Percentiles rank a stretch among this genome's conserved stretches.
These are phyloP conservation scores for Pugionium dolabratum DNA, from an alignment of 345 rosid genomes.

Conservation along the genomic window DNA sequence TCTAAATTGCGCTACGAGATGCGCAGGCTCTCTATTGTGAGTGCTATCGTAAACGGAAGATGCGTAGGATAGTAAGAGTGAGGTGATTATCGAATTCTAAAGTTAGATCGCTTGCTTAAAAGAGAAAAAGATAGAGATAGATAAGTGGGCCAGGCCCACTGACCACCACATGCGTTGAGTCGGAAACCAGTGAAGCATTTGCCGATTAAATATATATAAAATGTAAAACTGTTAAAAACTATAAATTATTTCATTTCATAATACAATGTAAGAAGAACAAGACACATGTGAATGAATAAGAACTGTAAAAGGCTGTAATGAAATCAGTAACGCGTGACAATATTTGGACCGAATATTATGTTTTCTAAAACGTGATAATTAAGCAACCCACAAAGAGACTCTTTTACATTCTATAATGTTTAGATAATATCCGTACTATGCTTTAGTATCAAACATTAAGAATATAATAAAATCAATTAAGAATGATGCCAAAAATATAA, in stretches of 20 bases:
- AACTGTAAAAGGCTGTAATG: conserved; percentile 27
- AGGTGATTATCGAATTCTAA: conserved; percentile 44
- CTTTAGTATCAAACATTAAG: conserved; percentile 4
- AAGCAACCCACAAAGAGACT: conserved; percentile 35
- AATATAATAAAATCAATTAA: not conserved
- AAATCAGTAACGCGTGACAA: conserved; percentile 39
- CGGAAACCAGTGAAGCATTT: conserved; percentile 60
- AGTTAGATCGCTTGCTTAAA: conserved; percentile 33
- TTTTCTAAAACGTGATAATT: conserved; percentile 31
- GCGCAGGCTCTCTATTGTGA: conserved; percentile 23
- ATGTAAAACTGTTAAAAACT: conserved; percentile 9
- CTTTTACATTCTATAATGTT: conserved; percentile 19
- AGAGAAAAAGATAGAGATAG: conserved; percentile 18
- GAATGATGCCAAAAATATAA: too few species aligned
- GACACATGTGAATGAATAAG: conserved; percentile 20
- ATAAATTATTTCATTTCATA: not conserved
- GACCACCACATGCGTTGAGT: conserved; percentile 71
- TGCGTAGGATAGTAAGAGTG: conserved; percentile 27
- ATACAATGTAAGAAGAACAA: conserved; percentile 27
- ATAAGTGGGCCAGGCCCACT: conserved; percentile 59
- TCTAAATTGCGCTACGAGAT: conserved; percentile 42
- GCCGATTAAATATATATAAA: conserved; percentile 30
- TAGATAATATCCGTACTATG: conserved; percentile 13
- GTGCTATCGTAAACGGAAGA: conserved; percentile 29
- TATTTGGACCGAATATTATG: conserved; percentile 27